Base-by-base conservation (phyloP, 805 yeast species). In the Ogataea allantospora region DNA sequence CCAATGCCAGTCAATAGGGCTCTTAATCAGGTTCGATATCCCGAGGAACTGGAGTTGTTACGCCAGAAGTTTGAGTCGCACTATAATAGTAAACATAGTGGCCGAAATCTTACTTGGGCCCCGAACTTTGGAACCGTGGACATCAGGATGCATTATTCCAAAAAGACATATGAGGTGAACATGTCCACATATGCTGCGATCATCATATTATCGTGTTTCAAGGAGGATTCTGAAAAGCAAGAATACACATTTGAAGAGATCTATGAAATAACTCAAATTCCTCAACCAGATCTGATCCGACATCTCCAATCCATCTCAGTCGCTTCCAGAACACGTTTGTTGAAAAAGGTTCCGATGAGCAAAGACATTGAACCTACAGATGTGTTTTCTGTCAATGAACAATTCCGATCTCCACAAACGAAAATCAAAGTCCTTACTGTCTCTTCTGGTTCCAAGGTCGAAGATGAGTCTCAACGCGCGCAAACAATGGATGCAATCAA, bases 41-140 rank as follows among this genome's bases (percentile, higher is more conserved):
- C 88, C 0, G 46, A 60, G 1, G 64, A 59, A 16, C 53, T 84
- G 22, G 67, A 63, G 20, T 47, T 58, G 2, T 51, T 77, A 15
- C 68, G 68, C 43, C 48, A 55, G 1, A 55, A 64, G 17, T 84
- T 78, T 54, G 78, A 75, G 41, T 53, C 58, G 6, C 77, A 67
- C 48, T 85, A 84, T 48, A 45, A 57, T 4, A 57, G 66, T 2
- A 63, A 70, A 27, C 80, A 78, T 51, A 68, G 62, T 35, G 84
- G 87, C 7, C 66, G 95, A 47, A 68, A 65, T 32, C 56, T 84
- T 31, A 65, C 64, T 7, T 93, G 97, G 97, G 80, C 88, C 24
- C 86, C 89, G 16, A 79, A 80, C 47, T 75, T 86, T 53, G 95
- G 96, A 5, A 77, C 86, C 5, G 80, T 87, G 42, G 97, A 89